Percentiles rank a stretch among this genome's conserved stretches.
Conservation (phyloP, 495 filamentous ascomycete genomes). For the Podospora australis region DNA sequence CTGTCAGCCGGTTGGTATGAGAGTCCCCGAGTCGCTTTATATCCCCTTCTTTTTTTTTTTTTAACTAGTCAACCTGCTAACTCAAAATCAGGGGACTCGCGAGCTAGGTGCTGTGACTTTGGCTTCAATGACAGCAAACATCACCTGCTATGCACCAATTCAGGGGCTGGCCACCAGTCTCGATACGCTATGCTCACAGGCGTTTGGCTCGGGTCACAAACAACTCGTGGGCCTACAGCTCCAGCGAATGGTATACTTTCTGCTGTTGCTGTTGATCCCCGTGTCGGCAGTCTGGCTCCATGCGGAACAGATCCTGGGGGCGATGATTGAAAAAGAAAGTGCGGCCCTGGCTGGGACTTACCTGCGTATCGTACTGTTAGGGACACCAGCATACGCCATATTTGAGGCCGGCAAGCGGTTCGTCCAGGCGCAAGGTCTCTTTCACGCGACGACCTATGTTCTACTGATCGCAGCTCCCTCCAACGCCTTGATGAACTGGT, state of each 20-base stretch:
- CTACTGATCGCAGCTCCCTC: slow-evolving; percentile 60
- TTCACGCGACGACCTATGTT: slow-evolving; percentile 61
- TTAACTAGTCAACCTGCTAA: too few species aligned
- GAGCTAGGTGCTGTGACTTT: slow-evolving; percentile 60
- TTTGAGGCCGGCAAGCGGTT: slow-evolving; percentile 70
- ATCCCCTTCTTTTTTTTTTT: too few species aligned
- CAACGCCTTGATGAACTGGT: slow-evolving; percentile 61
- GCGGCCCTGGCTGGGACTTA: slow-evolving; percentile 62
- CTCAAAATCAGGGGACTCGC: too few species aligned
- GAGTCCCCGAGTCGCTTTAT: too few species aligned
- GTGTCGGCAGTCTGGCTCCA: slow-evolving; percentile 55
- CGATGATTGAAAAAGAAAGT: slow-evolving; percentile 53
- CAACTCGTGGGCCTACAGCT: slow-evolving; percentile 64
- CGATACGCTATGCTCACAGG: slow-evolving; percentile 70
- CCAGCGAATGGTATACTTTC: slow-evolving; percentile 64
- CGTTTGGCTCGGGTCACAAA: slow-evolving; percentile 65
- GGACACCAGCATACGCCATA: slow-evolving; percentile 59
- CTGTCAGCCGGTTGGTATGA: slow-evolving; percentile 57
- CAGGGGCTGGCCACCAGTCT: slow-evolving; percentile 65
- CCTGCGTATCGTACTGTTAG: slow-evolving; percentile 56
- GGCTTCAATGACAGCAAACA: slow-evolving; percentile 68
- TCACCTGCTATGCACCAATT: slow-evolving; percentile 65
- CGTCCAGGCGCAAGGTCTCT: slow-evolving; percentile 67
- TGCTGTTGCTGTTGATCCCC: slow-evolving; percentile 56
- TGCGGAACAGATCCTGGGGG: slow-evolving; percentile 50